A percentile compares a stretch with the other conserved stretches of the same genome.
These are phyloP conservation scores for Neopestalotiopsis sp. DNA, from an alignment of 2,329 filamentous ascomycete species.

Conservation along the genomic window DNA sequence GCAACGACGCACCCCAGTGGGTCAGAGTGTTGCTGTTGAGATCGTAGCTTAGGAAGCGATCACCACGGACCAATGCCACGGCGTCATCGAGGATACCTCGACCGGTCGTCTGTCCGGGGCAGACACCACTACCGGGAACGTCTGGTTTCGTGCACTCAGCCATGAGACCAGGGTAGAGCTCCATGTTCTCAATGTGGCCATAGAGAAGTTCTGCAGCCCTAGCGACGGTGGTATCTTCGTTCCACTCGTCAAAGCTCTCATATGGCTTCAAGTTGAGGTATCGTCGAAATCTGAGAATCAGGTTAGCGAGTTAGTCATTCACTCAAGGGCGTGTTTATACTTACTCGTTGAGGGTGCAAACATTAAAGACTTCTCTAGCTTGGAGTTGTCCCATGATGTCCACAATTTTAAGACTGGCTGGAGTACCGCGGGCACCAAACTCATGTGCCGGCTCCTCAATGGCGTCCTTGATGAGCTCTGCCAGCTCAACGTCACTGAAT, in stretches of 20 bases:
- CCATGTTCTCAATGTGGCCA: constrained; percentile 24
- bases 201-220: constrained; percentile 23
- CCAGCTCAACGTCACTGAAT: constrained; percentile 79
- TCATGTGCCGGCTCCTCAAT: constrained; percentile 22
- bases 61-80: constrained; percentile 50
- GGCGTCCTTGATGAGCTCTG: constrained; percentile 75
- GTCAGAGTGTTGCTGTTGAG: constrained; percentile 53
- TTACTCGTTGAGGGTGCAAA: constrained; percentile 18
- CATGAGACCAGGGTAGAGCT: constrained; percentile 25
- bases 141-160: constrained; percentile 24
- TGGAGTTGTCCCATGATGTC: constrained; percentile 21
- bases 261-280: constrained; percentile 21
- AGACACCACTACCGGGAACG: constrained; percentile 46
- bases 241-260: constrained; percentile 21
- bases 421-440: constrained; percentile 19
- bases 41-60: constrained; percentile 51
- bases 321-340: neutral
- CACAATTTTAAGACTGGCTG: constrained; percentile 19
- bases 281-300: constrained; percentile 11
- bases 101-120: constrained; percentile 47
- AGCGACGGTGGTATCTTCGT: constrained; percentile 17
- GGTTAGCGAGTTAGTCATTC: neutral
- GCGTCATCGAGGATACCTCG: constrained; percentile 53
- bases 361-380: constrained; percentile 17
- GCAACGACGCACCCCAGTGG: constrained; percentile 54